Conservation (phyloP, 495 filamentous ascomycete species). For the Bathelium albidoporum region DNA sequence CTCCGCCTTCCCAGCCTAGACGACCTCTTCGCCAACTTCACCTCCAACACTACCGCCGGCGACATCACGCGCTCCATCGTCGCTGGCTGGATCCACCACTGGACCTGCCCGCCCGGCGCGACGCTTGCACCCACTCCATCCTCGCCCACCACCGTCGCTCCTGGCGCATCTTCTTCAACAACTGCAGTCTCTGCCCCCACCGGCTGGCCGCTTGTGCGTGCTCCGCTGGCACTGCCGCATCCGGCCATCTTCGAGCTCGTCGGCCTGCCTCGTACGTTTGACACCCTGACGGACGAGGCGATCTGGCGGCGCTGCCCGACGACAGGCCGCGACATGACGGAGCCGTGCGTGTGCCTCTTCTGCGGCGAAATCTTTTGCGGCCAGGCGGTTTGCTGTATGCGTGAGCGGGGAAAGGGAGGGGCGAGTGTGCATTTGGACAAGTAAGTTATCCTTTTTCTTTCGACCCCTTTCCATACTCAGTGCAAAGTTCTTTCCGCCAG, state of each 20-base stretch:
- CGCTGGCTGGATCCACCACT: constrained; percentile 70
- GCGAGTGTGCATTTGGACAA: constrained; percentile 80
- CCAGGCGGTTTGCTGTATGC: constrained; percentile 83
- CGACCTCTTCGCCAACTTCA: constrained; percentile 54
- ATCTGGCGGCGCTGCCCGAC: constrained; percentile 77
- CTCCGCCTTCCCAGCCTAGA: constrained; percentile 70
- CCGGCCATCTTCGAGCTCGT: constrained; percentile 90
- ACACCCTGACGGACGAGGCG: constrained; percentile 84
- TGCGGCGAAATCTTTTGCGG: constrained; percentile 94
- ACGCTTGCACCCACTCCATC: not conserved
- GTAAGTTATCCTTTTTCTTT: constrained; percentile 42
- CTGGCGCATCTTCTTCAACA: constrained; percentile 7
- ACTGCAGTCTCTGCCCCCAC: constrained; percentile 10
- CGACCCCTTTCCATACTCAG: not conserved
- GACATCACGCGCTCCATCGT: constrained; percentile 44
- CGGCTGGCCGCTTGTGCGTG: not conserved
- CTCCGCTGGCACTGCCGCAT: constrained; percentile 51
- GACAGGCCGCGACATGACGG: constrained; percentile 78
- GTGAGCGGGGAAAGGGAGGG: constrained; percentile 61
- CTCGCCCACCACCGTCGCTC: not conserved
- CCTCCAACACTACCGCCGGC: constrained; percentile 12
- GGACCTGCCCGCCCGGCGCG: constrained; percentile 18
- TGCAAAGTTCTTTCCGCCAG: not conserved
- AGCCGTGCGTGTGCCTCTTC: constrained; percentile 86
- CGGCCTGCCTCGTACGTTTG: constrained; percentile 82